Evolutionary conservation across 176 grass and related monocot species (phyloP).

Genomic region (maize (Zea mays)): DNA sequence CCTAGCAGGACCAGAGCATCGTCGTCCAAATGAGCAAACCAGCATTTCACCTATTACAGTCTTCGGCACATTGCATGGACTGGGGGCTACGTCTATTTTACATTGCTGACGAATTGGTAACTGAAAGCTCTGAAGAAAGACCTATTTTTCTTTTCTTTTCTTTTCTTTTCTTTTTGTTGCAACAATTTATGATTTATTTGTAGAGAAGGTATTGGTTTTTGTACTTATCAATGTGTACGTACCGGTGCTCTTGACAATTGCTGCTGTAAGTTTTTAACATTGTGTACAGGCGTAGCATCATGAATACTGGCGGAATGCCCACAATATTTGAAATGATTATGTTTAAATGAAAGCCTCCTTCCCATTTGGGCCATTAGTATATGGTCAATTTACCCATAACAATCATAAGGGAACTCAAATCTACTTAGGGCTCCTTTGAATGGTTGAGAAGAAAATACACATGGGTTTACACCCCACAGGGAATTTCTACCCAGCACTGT

Average conservation of each 20-base stretch:
- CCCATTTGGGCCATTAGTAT: not conserved
- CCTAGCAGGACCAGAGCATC: slow-evolving; percentile 53
- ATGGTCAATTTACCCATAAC: not conserved
- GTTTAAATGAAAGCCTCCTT: not conserved
- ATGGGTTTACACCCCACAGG: too few relatives aligned
- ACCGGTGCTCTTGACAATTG: slow-evolving; percentile 39
- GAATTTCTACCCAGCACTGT: too few relatives aligned
- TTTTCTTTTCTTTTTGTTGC: slow-evolving; percentile 26
- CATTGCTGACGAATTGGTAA: slow-evolving; percentile 49
- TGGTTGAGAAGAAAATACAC: too few relatives aligned
- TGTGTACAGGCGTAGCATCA: slow-evolving; percentile 60
- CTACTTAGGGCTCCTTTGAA: too few relatives aligned
- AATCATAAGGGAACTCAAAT: too few relatives aligned
- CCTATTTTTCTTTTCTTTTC: not conserved
- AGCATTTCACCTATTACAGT: slow-evolving; percentile 9
- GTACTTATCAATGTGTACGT: slow-evolving; percentile 32
- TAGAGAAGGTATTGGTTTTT: slow-evolving; percentile 53
- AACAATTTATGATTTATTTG: slow-evolving; percentile 53
- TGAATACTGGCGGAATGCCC: slow-evolving; percentile 27
- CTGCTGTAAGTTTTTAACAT: slow-evolving; percentile 47
- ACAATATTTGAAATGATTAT: slow-evolving; percentile 46
- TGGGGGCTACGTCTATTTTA: not conserved
- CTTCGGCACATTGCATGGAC: slow-evolving; percentile 26
- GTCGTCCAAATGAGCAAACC: slow-evolving; percentile 49
- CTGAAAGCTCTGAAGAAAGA: slow-evolving; percentile 35